A percentile compares a stretch with the other conserved stretches of the same genome.
phyloP scores from a whole-genome alignment of 768 basidiomycete species.

The Symmetrospora coprosmae region DNA sequence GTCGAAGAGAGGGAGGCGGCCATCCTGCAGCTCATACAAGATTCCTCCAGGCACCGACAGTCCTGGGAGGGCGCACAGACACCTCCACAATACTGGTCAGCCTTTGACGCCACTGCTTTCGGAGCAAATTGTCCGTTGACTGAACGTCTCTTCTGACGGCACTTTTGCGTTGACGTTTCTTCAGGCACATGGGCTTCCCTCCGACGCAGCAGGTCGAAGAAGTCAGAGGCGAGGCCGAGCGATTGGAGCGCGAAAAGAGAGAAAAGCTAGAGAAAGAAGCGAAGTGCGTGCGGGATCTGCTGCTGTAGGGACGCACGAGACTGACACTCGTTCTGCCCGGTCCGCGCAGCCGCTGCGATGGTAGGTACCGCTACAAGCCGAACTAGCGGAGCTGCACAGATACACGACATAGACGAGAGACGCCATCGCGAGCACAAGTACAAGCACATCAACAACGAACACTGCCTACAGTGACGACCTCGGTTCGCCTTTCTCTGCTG shows the following conservation, averaged over 20 bases:
- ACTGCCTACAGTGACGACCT: too few relatives aligned
- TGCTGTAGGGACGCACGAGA: too few relatives aligned
- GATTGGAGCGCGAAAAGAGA: background rate
- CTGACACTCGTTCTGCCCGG: too few relatives aligned
- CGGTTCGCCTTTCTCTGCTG: too few relatives aligned
- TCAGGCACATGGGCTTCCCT: constrained; percentile 21
- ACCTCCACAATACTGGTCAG: constrained; percentile 23
- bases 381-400: too few relatives aligned
- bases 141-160: background rate
- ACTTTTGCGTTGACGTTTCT: background rate
- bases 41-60: constrained; percentile 16
- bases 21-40: background rate
- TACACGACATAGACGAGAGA: too few relatives aligned
- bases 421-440: too few relatives aligned
- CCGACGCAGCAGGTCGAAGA: background rate
- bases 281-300: background rate
- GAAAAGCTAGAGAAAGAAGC: background rate
- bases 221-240: background rate
- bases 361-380: too few relatives aligned
- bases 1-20: background rate
- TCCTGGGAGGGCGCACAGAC: background rate
- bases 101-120: background rate
- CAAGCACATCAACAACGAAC: too few relatives aligned
- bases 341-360: too few relatives aligned
- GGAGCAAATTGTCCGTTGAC: background rate